A percentile compares a stretch with the other conserved stretches of the same genome.
These are phyloP conservation scores for Cercospora berteroae DNA, from an alignment of 2,329 filamentous ascomycete genomes.

Conservation along the genomic window DNA sequence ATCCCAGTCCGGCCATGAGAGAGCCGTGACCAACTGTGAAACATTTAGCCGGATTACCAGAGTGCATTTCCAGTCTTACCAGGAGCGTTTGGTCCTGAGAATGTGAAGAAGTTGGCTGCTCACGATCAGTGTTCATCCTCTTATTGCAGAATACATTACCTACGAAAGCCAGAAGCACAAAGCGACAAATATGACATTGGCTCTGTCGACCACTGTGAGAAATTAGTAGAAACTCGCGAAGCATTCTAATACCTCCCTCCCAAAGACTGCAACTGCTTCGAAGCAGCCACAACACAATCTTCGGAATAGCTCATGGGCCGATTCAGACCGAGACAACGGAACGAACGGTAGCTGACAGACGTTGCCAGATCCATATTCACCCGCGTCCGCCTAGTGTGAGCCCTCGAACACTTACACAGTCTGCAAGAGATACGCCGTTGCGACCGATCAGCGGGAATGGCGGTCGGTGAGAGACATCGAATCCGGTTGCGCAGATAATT, in stretches of 20 bases:
- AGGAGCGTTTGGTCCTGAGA: slow-evolving; percentile 28
- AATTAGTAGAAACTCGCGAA: background rate
- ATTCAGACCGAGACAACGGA: background rate
- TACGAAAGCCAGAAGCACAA: slow-evolving; percentile 29
- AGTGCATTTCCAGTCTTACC: slow-evolving; percentile 6
- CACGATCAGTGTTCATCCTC: background rate
- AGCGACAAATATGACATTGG: slow-evolving; percentile 32
- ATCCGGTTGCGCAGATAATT: slow-evolving; percentile 41
- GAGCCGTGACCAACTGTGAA: slow-evolving; percentile 28
- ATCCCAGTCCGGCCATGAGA: slow-evolving; percentile 30
- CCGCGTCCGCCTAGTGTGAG: background rate
- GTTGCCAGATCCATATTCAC: background rate
- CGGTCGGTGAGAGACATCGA: slow-evolving; percentile 41
- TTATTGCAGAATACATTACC: background rate
- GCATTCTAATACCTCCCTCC: background rate
- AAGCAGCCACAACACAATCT: background rate
- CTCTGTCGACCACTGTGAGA: slow-evolving; percentile 25
- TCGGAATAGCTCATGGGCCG: background rate
- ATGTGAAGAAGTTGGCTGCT: slow-evolving; percentile 32
- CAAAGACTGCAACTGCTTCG: background rate
- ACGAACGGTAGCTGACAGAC: background rate
- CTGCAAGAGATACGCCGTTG: slow-evolving; percentile 28
- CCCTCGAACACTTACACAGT: slow-evolving; percentile 11
- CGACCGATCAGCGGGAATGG: slow-evolving; percentile 42
- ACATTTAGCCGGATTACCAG: background rate